Evolutionary conservation across 495 filamentous ascomycete species (phyloP), one percentile per base, ranked within the genome.

Genomic region (Evernia prunastri): DNA sequence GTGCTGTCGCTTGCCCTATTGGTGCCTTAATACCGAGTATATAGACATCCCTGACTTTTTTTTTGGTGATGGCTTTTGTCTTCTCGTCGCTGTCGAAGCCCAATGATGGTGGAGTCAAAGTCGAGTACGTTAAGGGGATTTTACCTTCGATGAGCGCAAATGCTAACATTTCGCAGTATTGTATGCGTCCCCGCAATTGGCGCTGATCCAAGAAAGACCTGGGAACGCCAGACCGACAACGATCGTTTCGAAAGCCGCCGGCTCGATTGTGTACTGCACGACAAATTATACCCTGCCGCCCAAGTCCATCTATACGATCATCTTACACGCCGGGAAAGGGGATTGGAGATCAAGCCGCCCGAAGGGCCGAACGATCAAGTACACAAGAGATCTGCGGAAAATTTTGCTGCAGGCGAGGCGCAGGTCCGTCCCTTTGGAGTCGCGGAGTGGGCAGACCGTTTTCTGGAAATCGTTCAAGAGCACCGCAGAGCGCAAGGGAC

Each of bases 141-240:
- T 37, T 6, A 13, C 57, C 42, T 56, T 58, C 64, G 58, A 45
- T 17, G 27, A 63, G 61, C 35, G 65, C 54, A 36, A 54, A 6
- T 29, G 42, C 25, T 63, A 37, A 56, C 58, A 12, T 23, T 13
- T 15, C 29, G n/a, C 59, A 80, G 78, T 64, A 77, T 80, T 36
- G 72, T 80, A 23, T 76, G 72, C 4, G 67, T 80, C 20, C 77
- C 77, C 23, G 73, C 77, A 8, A 78, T 80, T 43, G 77, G 77
- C 18, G 77, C 73, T 45, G 71, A 79, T 65, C 74, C 74, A 42
- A 66, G 67, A 53, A 72, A 70, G 51, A 71, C 74, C 39, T 80
- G 77, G 77, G 66, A 57, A 42, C 66, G 63, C 40, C 42, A 53
- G 33, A 62, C 61, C 12, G 60, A 66, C 23, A 68, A 59, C 15